Evolutionary conservation across 305 asterid genomes (phyloP).

Genomic region (Coffea humblotiana): DNA sequence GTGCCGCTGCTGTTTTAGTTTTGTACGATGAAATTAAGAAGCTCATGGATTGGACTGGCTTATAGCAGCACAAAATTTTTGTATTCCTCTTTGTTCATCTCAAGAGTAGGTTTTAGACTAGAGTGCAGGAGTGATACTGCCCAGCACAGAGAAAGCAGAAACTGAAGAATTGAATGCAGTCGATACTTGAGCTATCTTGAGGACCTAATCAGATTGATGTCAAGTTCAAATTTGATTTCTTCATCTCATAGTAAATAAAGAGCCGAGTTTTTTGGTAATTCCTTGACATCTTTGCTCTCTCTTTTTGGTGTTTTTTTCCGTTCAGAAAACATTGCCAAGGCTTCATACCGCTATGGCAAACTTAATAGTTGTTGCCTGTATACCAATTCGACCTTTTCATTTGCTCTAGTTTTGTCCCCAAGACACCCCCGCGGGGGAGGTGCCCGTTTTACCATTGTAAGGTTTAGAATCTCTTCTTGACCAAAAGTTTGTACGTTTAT

Average conservation of each 20-base stretch:
- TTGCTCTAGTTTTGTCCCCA: too few relatives aligned
- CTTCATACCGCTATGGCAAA: background rate
- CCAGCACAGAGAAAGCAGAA: conserved; percentile 5
- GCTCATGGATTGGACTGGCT: conserved; percentile 85
- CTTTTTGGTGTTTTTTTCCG: background rate
- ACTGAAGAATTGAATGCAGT: background rate
- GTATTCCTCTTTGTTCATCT: conserved; percentile 8
- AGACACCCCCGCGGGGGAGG: too few relatives aligned
- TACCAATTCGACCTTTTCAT: background rate
- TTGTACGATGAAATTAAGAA: conserved; percentile 90
- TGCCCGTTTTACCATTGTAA: too few relatives aligned
- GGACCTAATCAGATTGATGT: conserved; percentile 17
- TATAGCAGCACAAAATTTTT: conserved; percentile 33
- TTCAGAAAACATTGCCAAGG: background rate
- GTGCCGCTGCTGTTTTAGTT: conserved; percentile 92
- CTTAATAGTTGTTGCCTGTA: background rate
- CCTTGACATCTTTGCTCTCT: background rate
- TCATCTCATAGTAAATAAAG: conserved; percentile 9
- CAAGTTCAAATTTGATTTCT: conserved; percentile 18
- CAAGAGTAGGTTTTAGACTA: conserved; percentile 26
- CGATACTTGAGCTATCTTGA: conserved; percentile 2
- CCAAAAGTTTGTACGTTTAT: background rate
- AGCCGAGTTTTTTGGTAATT: background rate
- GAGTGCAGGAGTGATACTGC: conserved; percentile 25
- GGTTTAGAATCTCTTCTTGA: too few relatives aligned